Conservation (phyloP, 148 eudicot genomes). For the Vaccinium vitisidaea region DNA sequence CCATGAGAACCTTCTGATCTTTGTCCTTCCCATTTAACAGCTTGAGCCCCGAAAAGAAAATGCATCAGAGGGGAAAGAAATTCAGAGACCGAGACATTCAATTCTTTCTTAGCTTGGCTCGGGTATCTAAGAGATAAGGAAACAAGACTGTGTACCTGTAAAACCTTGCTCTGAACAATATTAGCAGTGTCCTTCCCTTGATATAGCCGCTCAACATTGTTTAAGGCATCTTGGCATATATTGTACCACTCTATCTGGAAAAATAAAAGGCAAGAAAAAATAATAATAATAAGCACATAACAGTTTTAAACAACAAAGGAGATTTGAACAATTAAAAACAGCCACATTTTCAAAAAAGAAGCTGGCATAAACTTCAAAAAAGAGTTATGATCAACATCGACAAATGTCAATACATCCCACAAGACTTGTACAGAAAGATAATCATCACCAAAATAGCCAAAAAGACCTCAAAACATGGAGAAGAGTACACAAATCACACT, state of each 20-base stretch:
- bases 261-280: conserved; percentile 9
- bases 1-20: conserved; percentile 61
- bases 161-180: conserved; percentile 68
- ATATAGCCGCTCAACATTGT: conserved; percentile 61
- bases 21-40: conserved; percentile 62
- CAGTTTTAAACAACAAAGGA: background rate
- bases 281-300: background rate
- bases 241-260: conserved; percentile 82
- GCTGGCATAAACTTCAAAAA: background rate
- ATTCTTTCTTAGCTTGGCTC: background rate
- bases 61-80: conserved; percentile 3
- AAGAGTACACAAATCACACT: background rate
- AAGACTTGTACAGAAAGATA: background rate
- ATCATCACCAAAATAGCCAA: conserved; percentile 1
- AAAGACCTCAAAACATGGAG: background rate
- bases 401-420: background rate
- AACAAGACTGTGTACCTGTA: conserved; percentile 50
- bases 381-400: background rate
- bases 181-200: conserved; percentile 71
- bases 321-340: background rate
- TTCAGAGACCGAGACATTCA: background rate
- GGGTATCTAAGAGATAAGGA: conserved; percentile 4
- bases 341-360: conserved; percentile 6
- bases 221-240: conserved; percentile 65
- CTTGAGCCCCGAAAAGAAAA: conserved; percentile 32